A percentile compares a stretch with the other conserved stretches of the same genome.
Evolutionary conservation across 2,329 filamentous ascomycete genomes (phyloP).

Genomic region (Ceratocystis variospora): DNA sequence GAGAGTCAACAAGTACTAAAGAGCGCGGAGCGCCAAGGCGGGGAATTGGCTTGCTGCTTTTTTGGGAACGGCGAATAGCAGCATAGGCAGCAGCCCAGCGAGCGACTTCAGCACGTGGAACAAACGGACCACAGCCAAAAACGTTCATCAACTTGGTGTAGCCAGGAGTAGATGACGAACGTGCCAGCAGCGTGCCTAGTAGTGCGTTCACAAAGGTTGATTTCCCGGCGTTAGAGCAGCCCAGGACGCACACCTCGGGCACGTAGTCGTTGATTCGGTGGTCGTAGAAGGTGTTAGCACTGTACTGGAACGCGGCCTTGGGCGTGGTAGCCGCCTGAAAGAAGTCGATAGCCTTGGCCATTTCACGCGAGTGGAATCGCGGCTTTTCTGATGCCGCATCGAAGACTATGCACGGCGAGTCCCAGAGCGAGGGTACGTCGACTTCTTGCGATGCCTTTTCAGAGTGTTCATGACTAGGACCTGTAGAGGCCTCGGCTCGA

Average conservation of each 20-base stretch:
- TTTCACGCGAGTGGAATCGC: constrained; percentile 2
- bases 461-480: neutral
- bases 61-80: neutral
- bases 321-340: constrained; percentile 19
- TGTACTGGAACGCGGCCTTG: constrained; percentile 33
- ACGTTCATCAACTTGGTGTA: constrained; percentile 43
- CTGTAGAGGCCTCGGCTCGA: neutral
- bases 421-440: constrained; percentile 7
- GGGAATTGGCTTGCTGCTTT: constrained; percentile 10
- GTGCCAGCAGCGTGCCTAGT: constrained; percentile 39
- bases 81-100: constrained; percentile 4
- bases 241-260: constrained; percentile 60
- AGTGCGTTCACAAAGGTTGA: constrained; percentile 79
- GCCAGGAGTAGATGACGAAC: constrained; percentile 38
- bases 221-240: constrained; percentile 81
- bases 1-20: constrained; percentile 39
- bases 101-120: constrained; percentile 18
- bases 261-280: constrained; percentile 38
- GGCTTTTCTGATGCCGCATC: constrained; percentile 3
- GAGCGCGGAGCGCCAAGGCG: constrained; percentile 29
- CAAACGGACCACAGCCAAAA: constrained; percentile 38
- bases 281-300: constrained; percentile 35
- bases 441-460: neutral
- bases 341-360: constrained; percentile 11
- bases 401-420: constrained; percentile 13